Evolutionary conservation across 2,329 filamentous ascomycete species (phyloP), one percentile per base, ranked within the genome.

Genomic region (Aspergillus neotritici): DNA sequence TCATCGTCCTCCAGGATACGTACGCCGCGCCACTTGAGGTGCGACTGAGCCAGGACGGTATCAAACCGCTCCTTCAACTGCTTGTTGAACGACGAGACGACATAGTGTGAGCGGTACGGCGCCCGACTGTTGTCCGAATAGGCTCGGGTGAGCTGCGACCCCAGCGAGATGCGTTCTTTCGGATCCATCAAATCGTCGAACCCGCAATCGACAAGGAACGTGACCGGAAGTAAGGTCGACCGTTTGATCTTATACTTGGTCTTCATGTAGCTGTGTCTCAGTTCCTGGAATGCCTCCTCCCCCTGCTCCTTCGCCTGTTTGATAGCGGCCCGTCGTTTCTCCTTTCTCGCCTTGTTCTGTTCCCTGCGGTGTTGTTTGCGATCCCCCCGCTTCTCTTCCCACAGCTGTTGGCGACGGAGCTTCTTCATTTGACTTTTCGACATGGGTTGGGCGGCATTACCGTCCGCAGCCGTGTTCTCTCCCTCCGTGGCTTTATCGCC

Each of bases 371-470:
- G 73, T n/a, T 64, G 61, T 57, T 78, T 80, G 53, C 80, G 77
- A 25, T 71, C 68, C 33, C 75, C 78, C 50, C 80, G 83, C 15
- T 77, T 78, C 6, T 83, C 80, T 56, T 94, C 88, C 85, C 87
- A 94, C 61, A 79, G 73, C 60, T 86, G 76, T 50, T 80, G 76
- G 43, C 81, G 82, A 48, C 78, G 80, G 40, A 88, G 72, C 60
- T 88, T 91, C 67, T 94, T 95, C 47, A 84, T 71, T 55, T 91
- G 85, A 58, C 84, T 94, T 60, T 97, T 97, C 13, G 91, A 95
- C 40, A 96, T 53, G 31, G 21, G 21, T 65, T 49, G 10, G 55
- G 52, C 6, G 50, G 40, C 2, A 40, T 43, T 4, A 4, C 10
- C 38, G 7, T 42, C 37, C 11, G 31, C 5, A 32, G 14, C 37